Percentiles rank a stretch among this genome's conserved stretches.
These are phyloP conservation scores for Ustilago trichophora DNA, from an alignment of 1,284 basidiomycete genomes.

Conservation along the genomic window DNA sequence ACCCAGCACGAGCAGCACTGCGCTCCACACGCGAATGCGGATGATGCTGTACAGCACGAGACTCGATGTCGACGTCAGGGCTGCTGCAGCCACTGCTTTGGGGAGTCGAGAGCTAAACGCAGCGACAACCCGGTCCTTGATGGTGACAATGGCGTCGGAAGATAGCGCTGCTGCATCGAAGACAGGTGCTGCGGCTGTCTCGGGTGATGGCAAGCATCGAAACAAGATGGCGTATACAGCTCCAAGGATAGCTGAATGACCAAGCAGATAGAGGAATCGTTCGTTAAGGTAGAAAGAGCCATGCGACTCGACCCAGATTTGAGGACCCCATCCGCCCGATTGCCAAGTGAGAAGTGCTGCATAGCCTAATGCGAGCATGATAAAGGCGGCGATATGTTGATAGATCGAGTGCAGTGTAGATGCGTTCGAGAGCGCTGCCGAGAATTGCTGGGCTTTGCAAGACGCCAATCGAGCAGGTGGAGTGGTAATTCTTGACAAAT, in stretches of 20 bases:
- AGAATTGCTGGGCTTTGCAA: constrained; percentile 15
- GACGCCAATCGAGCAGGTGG: constrained; percentile 5
- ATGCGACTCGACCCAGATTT: constrained; percentile 48
- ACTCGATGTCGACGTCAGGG: constrained; percentile 18
- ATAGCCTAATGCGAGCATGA: constrained; percentile 21
- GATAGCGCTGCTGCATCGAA: constrained; percentile 26
- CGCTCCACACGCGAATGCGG: constrained; percentile 48
- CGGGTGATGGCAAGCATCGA: constrained; percentile 10
- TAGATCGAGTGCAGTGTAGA: neutral
- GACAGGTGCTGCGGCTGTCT: constrained; percentile 15
- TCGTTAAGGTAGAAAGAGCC: constrained; percentile 55
- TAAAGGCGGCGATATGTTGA: constrained; percentile 20
- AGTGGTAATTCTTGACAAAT: constrained; percentile 5
- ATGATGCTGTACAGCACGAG: constrained; percentile 24
- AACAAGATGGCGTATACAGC: constrained; percentile 27
- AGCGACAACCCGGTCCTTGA: constrained; percentile 30
- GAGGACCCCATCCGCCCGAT: constrained; percentile 34
- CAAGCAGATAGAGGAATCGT: constrained; percentile 39
- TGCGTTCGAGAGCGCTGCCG: constrained; percentile 8
- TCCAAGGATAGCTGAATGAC: constrained; percentile 18
- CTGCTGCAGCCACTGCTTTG: constrained; percentile 1
- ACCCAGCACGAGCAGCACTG: constrained; percentile 40
- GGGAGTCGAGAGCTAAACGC: constrained; percentile 11
- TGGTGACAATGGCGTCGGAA: constrained; percentile 3
- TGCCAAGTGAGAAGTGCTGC: constrained; percentile 4